Conservation (phyloP, 495 filamentous ascomycete genomes). For the Aspergillus kassunensis region DNA sequence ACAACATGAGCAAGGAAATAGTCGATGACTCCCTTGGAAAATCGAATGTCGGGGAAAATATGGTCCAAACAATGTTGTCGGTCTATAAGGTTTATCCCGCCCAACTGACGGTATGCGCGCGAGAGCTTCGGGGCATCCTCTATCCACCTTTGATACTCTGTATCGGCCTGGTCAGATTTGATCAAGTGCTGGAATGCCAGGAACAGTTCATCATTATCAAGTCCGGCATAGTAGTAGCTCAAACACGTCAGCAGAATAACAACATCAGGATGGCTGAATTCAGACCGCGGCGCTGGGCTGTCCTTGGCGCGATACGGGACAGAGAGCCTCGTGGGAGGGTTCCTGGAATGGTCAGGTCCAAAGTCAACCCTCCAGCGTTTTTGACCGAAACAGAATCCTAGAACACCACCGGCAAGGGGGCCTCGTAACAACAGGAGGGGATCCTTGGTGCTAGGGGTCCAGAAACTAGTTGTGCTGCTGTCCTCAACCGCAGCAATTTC, state of each 20-base stretch:
- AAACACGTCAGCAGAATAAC: constrained; percentile 64
- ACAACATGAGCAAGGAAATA: constrained; percentile 60
- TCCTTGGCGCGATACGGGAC: constrained; percentile 74
- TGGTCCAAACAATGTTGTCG: constrained; percentile 24
- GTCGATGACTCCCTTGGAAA: constrained; percentile 51
- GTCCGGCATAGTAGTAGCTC: constrained; percentile 65
- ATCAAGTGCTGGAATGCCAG: constrained; percentile 46
- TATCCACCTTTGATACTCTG: constrained; percentile 54
- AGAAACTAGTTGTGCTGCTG: constrained; percentile 34
- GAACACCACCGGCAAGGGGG: constrained; percentile 53
- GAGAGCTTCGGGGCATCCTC: constrained; percentile 19
- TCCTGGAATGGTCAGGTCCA: constrained; percentile 23
- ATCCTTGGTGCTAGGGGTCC: not conserved
- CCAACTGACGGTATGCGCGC: constrained; percentile 39
- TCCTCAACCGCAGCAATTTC: constrained; percentile 3
- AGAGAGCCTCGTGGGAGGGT: not conserved
- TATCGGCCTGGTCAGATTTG: constrained; percentile 50
- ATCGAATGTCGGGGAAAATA: constrained; percentile 50
- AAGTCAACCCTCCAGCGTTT: constrained; percentile 60
- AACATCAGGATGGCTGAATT: constrained; percentile 73
- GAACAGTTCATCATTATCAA: constrained; percentile 50
- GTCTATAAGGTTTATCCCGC: constrained; percentile 60
- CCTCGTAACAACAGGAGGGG: constrained; percentile 47
- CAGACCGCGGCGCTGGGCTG: constrained; percentile 55
- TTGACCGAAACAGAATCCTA: constrained; percentile 50